Evolutionary conservation across 23 red algal genomes (phyloP).

Genomic region (Gracilariopsis chorda): DNA sequence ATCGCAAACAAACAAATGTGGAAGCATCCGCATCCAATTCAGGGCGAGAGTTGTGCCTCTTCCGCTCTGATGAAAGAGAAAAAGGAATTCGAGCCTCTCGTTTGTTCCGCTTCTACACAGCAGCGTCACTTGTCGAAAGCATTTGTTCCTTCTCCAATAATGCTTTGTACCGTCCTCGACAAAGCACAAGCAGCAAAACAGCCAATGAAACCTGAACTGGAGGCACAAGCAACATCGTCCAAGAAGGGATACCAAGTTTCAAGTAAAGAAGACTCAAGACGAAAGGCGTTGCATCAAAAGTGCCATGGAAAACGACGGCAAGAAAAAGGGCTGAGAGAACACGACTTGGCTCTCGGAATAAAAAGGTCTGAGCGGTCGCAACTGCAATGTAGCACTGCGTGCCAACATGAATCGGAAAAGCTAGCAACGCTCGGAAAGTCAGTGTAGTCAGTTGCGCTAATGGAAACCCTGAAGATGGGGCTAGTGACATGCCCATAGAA

Average conservation of each 20-base stretch:
- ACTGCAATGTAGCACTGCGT: conserved; percentile 50
- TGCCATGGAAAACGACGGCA: conserved; percentile 44
- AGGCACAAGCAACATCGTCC: background rate
- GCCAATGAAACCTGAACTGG: background rate
- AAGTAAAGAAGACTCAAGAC: background rate
- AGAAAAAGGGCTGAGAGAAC: background rate
- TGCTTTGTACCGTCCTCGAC: conserved; percentile 12
- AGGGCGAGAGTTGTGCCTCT: too few relatives aligned
- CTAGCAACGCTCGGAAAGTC: conserved; percentile 23
- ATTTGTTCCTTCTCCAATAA: conserved; percentile 28
- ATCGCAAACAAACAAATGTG: too few relatives aligned
- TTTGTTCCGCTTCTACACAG: too few relatives aligned
- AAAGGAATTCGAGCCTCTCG: too few relatives aligned
- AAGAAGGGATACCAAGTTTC: background rate
- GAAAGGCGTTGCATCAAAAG: conserved; percentile 49
- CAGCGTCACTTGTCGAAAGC: too few relatives aligned
- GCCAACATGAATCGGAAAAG: conserved; percentile 62
- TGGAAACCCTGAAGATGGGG: background rate
- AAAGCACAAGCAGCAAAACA: background rate
- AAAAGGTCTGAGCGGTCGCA: conserved; percentile 12
- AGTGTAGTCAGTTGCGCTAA: background rate
- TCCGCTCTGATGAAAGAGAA: too few relatives aligned
- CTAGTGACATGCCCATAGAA: background rate
- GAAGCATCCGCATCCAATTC: too few relatives aligned
- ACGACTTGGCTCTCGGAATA: conserved; percentile 5